phyloP scores from a whole-genome alignment of 768 basidiomycete species.

The Hortiboletus campestris region DNA sequence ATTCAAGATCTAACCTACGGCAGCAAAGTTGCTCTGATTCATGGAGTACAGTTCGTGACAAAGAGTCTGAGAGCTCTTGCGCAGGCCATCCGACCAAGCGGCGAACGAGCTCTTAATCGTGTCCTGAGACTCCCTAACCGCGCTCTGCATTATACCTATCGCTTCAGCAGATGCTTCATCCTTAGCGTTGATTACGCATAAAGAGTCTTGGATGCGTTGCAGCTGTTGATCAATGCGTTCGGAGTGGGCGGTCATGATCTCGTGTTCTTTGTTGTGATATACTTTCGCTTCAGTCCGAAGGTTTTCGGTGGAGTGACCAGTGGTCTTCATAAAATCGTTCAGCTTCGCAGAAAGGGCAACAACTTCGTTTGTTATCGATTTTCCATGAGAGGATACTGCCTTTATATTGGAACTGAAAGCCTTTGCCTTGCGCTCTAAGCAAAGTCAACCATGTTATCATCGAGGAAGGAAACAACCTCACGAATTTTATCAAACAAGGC shows the following conservation, averaged over 20 bases:
- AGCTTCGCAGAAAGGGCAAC: slow-evolving; percentile 56
- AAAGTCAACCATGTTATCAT: slow-evolving; percentile 1
- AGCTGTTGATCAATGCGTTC: slow-evolving; percentile 58
- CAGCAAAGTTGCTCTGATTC: slow-evolving; percentile 45
- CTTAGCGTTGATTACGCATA: slow-evolving; percentile 54
- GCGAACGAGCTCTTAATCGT: slow-evolving; percentile 50
- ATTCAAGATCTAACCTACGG: slow-evolving; percentile 32
- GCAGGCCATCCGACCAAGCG: slow-evolving; percentile 56
- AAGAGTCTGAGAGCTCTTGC: slow-evolving; percentile 44
- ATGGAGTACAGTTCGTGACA: slow-evolving; percentile 46
- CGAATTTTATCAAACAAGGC: slow-evolving; percentile 83
- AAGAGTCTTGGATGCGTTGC: slow-evolving; percentile 47
- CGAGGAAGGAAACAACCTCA: slow-evolving; percentile 34
- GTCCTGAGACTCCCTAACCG: slow-evolving; percentile 53
- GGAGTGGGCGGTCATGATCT: slow-evolving; percentile 49
- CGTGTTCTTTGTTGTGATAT: slow-evolving; percentile 55
- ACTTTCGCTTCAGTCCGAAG: slow-evolving; percentile 57
- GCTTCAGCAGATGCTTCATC: slow-evolving; percentile 56
- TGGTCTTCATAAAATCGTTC: slow-evolving; percentile 57
- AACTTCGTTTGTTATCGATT: slow-evolving; percentile 53
- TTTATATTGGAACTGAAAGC: slow-evolving; percentile 64
- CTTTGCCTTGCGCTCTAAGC: slow-evolving; percentile 68
- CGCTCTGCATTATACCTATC: slow-evolving; percentile 44
- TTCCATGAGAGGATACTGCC: slow-evolving; percentile 61
- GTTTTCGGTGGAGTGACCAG: slow-evolving; percentile 50